These are phyloP conservation scores for Symbiodinium natans DNA, from an alignment of 73 alveolate species.

Conservation along the genomic window DNA sequence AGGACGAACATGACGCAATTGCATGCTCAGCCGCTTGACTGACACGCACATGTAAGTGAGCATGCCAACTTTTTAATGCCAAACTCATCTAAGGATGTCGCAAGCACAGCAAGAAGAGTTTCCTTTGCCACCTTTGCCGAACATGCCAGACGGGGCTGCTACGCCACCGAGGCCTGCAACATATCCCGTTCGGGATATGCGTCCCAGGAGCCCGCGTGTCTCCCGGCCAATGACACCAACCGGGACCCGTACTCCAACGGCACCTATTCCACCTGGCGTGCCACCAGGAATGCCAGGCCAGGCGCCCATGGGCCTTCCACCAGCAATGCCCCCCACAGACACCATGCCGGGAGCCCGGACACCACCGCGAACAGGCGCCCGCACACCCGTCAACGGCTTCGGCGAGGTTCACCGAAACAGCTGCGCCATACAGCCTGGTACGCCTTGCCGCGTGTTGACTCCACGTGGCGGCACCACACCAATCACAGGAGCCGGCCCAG, in stretches of 20 bases:
- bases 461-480: neutral
- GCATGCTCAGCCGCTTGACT: neutral
- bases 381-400: neutral
- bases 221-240: conserved; percentile 65
- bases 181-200: neutral
- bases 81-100: neutral
- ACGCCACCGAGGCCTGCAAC: neutral
- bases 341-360: conserved; percentile 65
- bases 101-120: neutral
- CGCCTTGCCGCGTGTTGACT: conserved; percentile 59
- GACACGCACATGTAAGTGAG: neutral
- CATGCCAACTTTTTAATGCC: neutral
- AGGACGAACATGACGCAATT: conserved; percentile 8
- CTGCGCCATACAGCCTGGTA: conserved; percentile 2
- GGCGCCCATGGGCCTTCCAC: conserved; percentile 12
- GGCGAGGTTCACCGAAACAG: conserved; percentile 9
- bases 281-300: conserved; percentile 33
- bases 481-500: neutral
- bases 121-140: conserved; percentile 16
- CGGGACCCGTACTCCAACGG: conserved; percentile 70
- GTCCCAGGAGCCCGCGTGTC: conserved; percentile 65
- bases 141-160: conserved; percentile 28
- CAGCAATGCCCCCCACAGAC: conserved; percentile 38
- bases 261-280: neutral
- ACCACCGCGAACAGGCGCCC: conserved; percentile 50